phyloP scores from a whole-genome alignment of 331 rosid genomes.

The Stylosanthes scabra region DNA sequence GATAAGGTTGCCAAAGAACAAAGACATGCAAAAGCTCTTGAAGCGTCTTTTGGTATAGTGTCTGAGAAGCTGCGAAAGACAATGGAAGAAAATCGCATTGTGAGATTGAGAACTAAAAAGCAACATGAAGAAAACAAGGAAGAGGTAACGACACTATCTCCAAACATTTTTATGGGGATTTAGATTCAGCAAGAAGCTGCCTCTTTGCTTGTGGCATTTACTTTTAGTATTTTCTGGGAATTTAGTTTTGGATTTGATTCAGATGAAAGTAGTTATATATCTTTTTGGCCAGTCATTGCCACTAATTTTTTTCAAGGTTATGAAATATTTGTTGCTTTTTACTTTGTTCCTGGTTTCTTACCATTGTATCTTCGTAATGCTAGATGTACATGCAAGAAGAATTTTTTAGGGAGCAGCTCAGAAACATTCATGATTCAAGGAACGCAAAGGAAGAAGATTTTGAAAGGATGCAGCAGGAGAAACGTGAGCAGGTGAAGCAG shows the following conservation, averaged over 20 bases:
- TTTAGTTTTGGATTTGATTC: not conserved
- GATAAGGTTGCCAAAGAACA: conserved; percentile 54
- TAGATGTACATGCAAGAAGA: conserved; percentile 77
- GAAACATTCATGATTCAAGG: conserved; percentile 55
- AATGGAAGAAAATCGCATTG: conserved; percentile 68
- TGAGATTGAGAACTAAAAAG: conserved; percentile 62
- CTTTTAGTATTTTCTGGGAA: not conserved
- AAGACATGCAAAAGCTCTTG: conserved; percentile 54
- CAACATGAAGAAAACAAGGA: conserved; percentile 75
- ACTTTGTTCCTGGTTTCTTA: conserved; percentile 14
- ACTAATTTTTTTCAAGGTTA: not conserved
- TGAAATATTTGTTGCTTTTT: not conserved
- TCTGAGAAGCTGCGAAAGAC: conserved; percentile 66
- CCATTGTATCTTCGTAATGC: conserved; percentile 9
- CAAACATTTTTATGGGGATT: not conserved
- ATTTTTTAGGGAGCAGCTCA: conserved; percentile 66
- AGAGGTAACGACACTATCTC: conserved; percentile 63
- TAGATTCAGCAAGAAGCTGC: not conserved
- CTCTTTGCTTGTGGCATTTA: conserved; percentile 18
- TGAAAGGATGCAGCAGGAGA: conserved; percentile 74
- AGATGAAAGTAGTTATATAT: too few relatives aligned
- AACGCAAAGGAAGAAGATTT: conserved; percentile 68
- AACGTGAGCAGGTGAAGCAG: conserved; percentile 69
- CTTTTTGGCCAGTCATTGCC: conserved; percentile 1
- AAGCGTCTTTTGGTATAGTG: conserved; percentile 57